These are phyloP conservation scores for Lepidium aucheri DNA, from an alignment of 345 rosid species.

Conservation along the genomic window DNA sequence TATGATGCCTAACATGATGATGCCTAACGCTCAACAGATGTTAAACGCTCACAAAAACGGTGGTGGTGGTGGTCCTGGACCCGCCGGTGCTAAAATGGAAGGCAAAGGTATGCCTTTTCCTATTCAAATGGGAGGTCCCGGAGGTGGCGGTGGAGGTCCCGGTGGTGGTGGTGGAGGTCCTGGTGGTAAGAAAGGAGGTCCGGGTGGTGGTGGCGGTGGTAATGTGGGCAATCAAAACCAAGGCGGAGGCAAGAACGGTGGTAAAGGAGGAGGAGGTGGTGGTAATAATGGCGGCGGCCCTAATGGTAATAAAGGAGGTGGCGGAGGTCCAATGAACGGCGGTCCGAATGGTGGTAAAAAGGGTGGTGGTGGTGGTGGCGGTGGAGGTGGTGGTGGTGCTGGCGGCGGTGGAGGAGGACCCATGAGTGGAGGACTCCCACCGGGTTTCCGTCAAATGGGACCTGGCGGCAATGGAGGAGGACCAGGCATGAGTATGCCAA, in stretches of 20 bases:
- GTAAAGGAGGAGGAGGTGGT: slow-evolving; percentile 35
- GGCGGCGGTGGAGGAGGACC: slow-evolving; percentile 5
- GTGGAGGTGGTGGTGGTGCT: not conserved
- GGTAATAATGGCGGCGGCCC: slow-evolving; percentile 35
- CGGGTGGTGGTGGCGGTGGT: slow-evolving; percentile 31
- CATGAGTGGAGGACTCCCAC: slow-evolving; percentile 35
- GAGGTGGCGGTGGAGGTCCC: slow-evolving; percentile 36
- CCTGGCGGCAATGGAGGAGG: slow-evolving; percentile 17
- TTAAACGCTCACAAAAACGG: slow-evolving; percentile 48
- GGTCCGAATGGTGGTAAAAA: slow-evolving; percentile 39
- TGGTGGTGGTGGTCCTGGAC: slow-evolving; percentile 28
- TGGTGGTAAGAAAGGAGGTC: slow-evolving; percentile 42
- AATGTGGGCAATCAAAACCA: slow-evolving; percentile 33
- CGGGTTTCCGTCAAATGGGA: slow-evolving; percentile 29
- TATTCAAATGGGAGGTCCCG: slow-evolving; percentile 25
- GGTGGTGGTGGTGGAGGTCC: slow-evolving; percentile 38
- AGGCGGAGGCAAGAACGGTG: slow-evolving; percentile 40
- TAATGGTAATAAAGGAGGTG: slow-evolving; percentile 31
- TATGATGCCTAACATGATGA: slow-evolving; percentile 43
- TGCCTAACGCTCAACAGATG: slow-evolving; percentile 50
- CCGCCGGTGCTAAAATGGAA: slow-evolving; percentile 37
- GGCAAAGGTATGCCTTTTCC: slow-evolving; percentile 43
- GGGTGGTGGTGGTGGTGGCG: slow-evolving; percentile 34
- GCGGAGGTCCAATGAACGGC: slow-evolving; percentile 39
- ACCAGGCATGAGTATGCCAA: slow-evolving; percentile 36